Evolutionary conservation across 768 basidiomycete genomes (phyloP).

Genomic region (Termitomyces eurrhizus): DNA sequence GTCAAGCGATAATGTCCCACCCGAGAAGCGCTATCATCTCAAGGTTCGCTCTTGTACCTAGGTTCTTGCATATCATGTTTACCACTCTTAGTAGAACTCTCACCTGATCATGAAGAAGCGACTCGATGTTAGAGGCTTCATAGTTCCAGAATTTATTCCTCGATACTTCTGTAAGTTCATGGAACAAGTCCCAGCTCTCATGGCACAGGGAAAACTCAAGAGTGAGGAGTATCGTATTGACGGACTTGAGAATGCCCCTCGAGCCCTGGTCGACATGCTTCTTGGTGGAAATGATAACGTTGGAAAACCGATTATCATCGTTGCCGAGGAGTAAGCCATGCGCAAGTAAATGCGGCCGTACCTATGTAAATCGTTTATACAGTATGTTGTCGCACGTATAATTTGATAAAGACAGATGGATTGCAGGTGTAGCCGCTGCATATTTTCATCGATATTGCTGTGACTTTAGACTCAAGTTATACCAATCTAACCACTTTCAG

Average conservation of each 20-base stretch:
- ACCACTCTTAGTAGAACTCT: constrained; percentile 27
- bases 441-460: too few relatives aligned
- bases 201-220: constrained; percentile 36
- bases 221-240: constrained; percentile 31
- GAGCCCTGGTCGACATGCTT: neutral
- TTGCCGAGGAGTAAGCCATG: neutral
- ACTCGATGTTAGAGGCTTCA: constrained; percentile 42
- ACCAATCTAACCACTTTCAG: too few relatives aligned
- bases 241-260: constrained; percentile 34
- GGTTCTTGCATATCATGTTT: neutral
- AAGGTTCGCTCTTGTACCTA: constrained; percentile 2
- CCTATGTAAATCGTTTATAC: too few relatives aligned
- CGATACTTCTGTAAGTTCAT: constrained; percentile 35
- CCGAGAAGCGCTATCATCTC: constrained; percentile 10
- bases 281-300: neutral
- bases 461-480: too few relatives aligned
- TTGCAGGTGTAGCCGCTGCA: too few relatives aligned
- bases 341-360: too few relatives aligned
- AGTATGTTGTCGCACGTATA: too few relatives aligned
- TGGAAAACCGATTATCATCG: constrained; percentile 6
- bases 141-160: constrained; percentile 23
- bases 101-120: constrained; percentile 36
- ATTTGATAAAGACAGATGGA: too few relatives aligned
- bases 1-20: constrained; percentile 5
- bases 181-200: constrained; percentile 28